Percentiles rank a stretch among this genome's conserved stretches.
Evolutionary conservation across 768 basidiomycete genomes (phyloP).

Genomic region (Cystofilobasidium macerans): DNA sequence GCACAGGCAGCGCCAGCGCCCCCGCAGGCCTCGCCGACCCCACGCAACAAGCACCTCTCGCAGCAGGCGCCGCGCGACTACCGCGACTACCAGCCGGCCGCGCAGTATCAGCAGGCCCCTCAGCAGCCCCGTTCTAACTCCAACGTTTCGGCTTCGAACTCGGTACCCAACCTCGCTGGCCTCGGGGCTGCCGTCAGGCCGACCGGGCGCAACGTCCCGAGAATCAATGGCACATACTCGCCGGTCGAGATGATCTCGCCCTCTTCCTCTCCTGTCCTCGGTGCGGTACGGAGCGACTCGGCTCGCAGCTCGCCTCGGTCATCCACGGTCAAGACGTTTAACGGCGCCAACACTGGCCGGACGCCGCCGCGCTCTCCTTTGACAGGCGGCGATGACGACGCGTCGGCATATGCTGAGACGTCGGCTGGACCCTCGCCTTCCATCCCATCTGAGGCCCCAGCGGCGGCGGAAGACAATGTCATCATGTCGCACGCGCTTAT

Average conservation of each 20-base stretch:
- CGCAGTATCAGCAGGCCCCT: neutral
- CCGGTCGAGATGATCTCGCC: conserved; percentile 8
- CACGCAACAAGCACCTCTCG: conserved; percentile 6
- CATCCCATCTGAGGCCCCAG: neutral
- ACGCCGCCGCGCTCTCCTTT: neutral
- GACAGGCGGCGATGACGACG: neutral
- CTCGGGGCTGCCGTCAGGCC: too few species aligned
- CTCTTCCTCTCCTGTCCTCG: neutral
- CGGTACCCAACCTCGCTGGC: neutral
- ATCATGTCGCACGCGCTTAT: neutral
- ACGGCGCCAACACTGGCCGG: too few species aligned
- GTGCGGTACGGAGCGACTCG: too few species aligned
- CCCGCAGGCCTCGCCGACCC: neutral
- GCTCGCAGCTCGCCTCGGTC: neutral
- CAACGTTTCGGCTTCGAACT: neutral
- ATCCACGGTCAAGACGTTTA: neutral
- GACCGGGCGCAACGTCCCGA: conserved; percentile 6
- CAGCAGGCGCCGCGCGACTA: neutral
- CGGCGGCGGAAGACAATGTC: neutral
- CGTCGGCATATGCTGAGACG: neutral
- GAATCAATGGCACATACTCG: conserved; percentile 6
- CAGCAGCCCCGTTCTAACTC: neutral
- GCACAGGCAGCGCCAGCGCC: neutral
- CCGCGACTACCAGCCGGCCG: too few species aligned
- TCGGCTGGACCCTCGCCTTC: neutral